A percentile compares a stretch with the other conserved stretches of the same genome.
Evolutionary conservation across 306 rosid genomes (phyloP).

Genomic region (Comarum palustre): DNA sequence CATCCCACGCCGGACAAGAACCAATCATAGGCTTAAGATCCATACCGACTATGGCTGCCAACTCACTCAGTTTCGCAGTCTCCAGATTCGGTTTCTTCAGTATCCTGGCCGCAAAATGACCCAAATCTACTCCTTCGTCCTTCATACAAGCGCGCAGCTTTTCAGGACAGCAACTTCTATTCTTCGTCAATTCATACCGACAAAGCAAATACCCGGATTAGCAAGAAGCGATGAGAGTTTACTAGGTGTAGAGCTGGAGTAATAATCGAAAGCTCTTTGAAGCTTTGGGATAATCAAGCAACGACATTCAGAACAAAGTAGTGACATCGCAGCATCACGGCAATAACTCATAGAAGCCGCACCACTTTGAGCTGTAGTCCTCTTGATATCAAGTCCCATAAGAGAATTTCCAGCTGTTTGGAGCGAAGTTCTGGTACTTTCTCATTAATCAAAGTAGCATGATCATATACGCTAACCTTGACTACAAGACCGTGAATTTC

Average conservation of each 20-base stretch:
- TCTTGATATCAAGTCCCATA: neutral
- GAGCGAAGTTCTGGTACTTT: neutral
- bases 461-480: neutral
- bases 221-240: neutral
- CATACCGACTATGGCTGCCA: conserved; percentile 12
- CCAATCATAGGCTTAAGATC: neutral
- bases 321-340: too few species aligned
- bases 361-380: too few species aligned
- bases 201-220: neutral
- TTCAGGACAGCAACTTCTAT: neutral
- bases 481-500: neutral
- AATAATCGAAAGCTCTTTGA: too few species aligned
- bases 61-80: neutral
- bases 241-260: too few species aligned
- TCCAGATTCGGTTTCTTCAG: conserved; percentile 6
- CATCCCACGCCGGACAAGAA: neutral
- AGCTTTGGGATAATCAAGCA: conserved; percentile 12
- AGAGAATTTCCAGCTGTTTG: neutral
- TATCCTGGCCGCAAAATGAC: conserved; percentile 5
- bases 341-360: too few species aligned
- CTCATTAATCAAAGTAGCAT: neutral
- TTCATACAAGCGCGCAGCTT: neutral
- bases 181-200: neutral
- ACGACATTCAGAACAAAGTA: neutral
- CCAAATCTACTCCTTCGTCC: neutral